Conservation (phyloP, 2,329 filamentous ascomycete species). For the Colletotrichum chrysophilum region DNA sequence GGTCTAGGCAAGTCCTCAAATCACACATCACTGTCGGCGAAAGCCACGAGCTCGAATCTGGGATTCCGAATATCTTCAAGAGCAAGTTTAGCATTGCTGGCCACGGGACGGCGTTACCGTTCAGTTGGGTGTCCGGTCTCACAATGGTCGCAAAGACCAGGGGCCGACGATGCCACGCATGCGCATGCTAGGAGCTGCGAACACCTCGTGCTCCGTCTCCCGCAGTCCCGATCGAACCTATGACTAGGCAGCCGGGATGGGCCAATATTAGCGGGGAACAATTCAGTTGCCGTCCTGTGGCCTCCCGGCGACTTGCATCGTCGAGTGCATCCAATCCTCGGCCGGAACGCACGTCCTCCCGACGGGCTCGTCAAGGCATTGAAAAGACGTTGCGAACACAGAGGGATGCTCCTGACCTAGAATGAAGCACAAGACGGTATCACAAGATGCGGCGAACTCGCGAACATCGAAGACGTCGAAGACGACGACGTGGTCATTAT, state of each 20-base stretch:
- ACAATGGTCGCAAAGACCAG: conserved; percentile 55
- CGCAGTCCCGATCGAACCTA: conserved; percentile 62
- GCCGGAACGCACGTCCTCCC: conserved; percentile 67
- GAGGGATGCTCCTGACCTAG: conserved; percentile 65
- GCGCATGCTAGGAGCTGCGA: conserved; percentile 62
- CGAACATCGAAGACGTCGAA: conserved; percentile 50
- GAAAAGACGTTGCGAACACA: conserved; percentile 57
- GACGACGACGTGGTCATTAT: conserved; percentile 63
- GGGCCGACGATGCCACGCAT: conserved; percentile 60
- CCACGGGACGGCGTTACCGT: conserved; percentile 64
- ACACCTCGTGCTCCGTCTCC: conserved; percentile 66
- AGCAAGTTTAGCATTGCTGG: conserved; percentile 70
- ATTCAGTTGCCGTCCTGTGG: conserved; percentile 65
- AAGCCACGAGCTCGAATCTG: conserved; percentile 66
- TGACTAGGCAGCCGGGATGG: conserved; percentile 66
- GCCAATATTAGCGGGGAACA: conserved; percentile 61
- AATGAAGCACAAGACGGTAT: conserved; percentile 68
- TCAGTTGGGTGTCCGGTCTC: conserved; percentile 58
- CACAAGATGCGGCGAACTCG: conserved; percentile 61
- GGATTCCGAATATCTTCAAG: conserved; percentile 68
- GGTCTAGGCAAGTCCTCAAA: conserved; percentile 62
- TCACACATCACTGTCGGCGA: conserved; percentile 61
- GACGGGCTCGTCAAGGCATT: conserved; percentile 59
- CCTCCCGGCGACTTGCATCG: conserved; percentile 66
- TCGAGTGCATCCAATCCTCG: conserved; percentile 65